phyloP scores from a whole-genome alignment of 148 eudicot genomes.

The Diospyros lotus region DNA sequence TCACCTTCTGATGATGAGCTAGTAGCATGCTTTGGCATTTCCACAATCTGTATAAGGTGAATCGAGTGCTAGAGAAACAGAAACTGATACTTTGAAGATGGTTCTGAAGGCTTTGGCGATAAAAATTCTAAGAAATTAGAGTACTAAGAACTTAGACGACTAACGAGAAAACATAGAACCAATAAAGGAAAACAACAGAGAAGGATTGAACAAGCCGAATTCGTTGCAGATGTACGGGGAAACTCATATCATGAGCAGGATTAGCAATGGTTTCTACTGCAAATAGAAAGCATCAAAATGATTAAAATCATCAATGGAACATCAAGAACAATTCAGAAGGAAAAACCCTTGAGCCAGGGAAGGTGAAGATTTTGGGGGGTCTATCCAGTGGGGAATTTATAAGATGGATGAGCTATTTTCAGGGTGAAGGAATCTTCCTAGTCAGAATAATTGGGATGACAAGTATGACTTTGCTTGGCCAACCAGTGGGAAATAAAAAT shows the following conservation, averaged over 20 bases:
- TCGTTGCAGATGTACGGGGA: conserved; percentile 23
- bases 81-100: no score
- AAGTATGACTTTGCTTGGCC: neutral
- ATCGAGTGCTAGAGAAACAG: no score
- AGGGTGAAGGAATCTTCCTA: neutral
- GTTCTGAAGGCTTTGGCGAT: no score
- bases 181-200: conserved; percentile 66
- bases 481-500: neutral
- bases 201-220: conserved; percentile 56
- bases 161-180: conserved; percentile 64
- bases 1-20: no score
- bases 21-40: no score
- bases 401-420: neutral
- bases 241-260: conserved; percentile 9
- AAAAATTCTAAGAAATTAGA: neutral
- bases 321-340: neutral
- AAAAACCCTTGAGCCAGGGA: neutral
- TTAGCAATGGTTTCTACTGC: neutral
- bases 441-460: neutral
- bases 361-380: neutral
- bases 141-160: conserved; percentile 3
- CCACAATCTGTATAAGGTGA: no score
- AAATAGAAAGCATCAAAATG: neutral
- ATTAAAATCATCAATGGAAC: neutral
- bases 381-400: neutral